Evolutionary conservation across 2,329 filamentous ascomycete genomes (phyloP).

Genomic region (Epichloe bromicola): DNA sequence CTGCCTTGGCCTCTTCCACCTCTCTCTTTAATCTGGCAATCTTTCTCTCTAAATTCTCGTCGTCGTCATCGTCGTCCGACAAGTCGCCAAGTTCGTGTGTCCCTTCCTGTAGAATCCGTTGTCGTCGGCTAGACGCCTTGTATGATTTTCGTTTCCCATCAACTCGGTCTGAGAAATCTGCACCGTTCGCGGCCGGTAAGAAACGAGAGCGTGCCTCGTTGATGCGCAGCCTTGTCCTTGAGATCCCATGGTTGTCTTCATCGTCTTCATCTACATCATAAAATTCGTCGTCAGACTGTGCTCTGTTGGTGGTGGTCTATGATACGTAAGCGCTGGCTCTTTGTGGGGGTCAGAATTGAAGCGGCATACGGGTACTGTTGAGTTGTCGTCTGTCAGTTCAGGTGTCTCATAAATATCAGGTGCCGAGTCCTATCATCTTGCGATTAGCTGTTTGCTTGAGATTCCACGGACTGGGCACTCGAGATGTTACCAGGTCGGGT

Average conservation of each 20-base stretch:
- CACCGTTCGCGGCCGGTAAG: conserved; percentile 56
- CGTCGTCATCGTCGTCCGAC: conserved; percentile 60
- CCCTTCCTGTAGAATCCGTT: conserved; percentile 48
- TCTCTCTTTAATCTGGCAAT: conserved; percentile 75
- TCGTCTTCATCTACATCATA: conserved; percentile 52
- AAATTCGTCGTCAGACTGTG: conserved; percentile 49
- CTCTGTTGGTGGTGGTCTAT: conserved; percentile 42
- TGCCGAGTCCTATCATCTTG: conserved; percentile 56
- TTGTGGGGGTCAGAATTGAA: neutral
- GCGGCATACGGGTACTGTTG: conserved; percentile 61
- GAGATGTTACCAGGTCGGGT: conserved; percentile 54
- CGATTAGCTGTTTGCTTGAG: conserved; percentile 11
- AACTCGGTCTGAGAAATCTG: conserved; percentile 84
- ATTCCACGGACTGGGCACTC: conserved; percentile 1
- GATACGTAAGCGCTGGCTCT: conserved; percentile 12
- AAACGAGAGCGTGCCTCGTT: conserved; percentile 73
- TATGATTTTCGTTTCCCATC: conserved; percentile 75
- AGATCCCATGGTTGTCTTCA: conserved; percentile 51
- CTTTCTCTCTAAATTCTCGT: conserved; percentile 63
- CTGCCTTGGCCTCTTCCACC: conserved; percentile 58
- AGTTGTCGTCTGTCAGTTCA: conserved; percentile 79
- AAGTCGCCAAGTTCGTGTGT: conserved; percentile 59
- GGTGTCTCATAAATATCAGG: conserved; percentile 96
- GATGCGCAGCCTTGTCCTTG: conserved; percentile 61
- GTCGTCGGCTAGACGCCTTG: conserved; percentile 55